Percentiles rank a stretch among this genome's conserved stretches.
phyloP scores from a whole-genome alignment of 352 stramenopile genomes.

The Phytophthora crassamura region DNA sequence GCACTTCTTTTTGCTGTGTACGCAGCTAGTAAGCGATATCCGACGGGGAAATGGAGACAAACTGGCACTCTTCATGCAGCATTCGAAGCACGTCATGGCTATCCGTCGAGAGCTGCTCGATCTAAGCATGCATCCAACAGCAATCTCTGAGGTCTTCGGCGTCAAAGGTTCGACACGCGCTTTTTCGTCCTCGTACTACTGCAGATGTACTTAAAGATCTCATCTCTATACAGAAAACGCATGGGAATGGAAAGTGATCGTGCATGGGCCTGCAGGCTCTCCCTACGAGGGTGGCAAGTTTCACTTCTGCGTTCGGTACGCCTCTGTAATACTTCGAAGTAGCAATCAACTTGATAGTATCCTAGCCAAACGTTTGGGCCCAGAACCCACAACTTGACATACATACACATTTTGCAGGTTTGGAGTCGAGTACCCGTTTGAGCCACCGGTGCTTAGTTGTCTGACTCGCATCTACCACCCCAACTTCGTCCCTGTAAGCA shows the following conservation, averaged over 20 bases:
- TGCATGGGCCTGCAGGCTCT: conserved; percentile 42
- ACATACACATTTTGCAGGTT: conserved; percentile 34
- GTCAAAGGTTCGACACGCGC: conserved; percentile 48
- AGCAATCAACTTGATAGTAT: too few species aligned
- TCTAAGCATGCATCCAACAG: conserved; percentile 39
- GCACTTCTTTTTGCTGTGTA: not conserved
- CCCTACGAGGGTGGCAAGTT: conserved; percentile 61
- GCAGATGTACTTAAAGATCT: not conserved
- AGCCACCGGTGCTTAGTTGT: conserved; percentile 49
- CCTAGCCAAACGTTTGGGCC: not conserved
- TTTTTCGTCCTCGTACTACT: not conserved
- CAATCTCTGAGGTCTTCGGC: conserved; percentile 28
- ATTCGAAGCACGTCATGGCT: conserved; percentile 61
- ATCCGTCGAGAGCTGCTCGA: conserved; percentile 59
- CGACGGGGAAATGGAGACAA: conserved; percentile 66
- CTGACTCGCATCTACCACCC: conserved; percentile 70
- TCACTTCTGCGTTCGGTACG: conserved; percentile 48
- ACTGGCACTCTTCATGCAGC: conserved; percentile 65
- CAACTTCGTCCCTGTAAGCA: conserved; percentile 69
- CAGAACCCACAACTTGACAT: not conserved
- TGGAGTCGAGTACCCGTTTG: conserved; percentile 66
- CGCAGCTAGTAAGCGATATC: conserved; percentile 71
- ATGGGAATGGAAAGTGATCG: conserved; percentile 55
- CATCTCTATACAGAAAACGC: conserved; percentile 42
- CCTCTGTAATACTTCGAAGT: too few species aligned